Base-by-base conservation (phyloP, 1,284 basidiomycete species). In the Papiliotrema flavescens region DNA sequence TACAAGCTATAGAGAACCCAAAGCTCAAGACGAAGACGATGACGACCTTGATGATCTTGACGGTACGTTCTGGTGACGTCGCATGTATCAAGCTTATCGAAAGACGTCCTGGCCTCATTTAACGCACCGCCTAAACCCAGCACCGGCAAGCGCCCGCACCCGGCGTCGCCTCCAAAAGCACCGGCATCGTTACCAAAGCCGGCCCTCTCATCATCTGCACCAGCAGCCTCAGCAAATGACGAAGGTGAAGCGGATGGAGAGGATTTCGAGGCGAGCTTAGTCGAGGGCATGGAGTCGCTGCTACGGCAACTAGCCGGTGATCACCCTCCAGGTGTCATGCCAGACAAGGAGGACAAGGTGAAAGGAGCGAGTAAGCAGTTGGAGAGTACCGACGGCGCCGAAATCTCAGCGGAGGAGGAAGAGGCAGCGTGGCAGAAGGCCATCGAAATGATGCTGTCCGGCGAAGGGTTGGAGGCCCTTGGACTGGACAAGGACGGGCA, bases 201-300 rank as follows among this genome's bases (percentile, higher is more conserved):
- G 9, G 49, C 73, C 6, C 28, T 71, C 1, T 42, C 67, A 8
- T 53, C 28, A 53, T 37, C n/a, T 24, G 32, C 47, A 37, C 28
- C 49, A 2, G 23, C 37, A 7, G 32, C 40, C n/a, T 19, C 28
- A 53, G 75, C 66, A 66, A 70, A 55, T 69, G 72, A 58, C 75
- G 80, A 74, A 59, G 78, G 79, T 40, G 28, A 32, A 11, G 6
- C 11, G 11, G 28, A 32, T 32, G 28, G 11, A 32, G 74, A 79
- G 42, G 71, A 70, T 39, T 90, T 92, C 66, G 84, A 87, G 41
- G 80, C 81, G 40, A 85, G 89, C 67, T 80, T 96, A 43, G 84
- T 86, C 6, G 80, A 83, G 67, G 87, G 84, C 32, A 95, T 97
- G 91, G 89, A 91, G 70, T 79, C 79, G n/a, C 80, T 96, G 44